phyloP scores from a whole-genome alignment of 805 yeast genomes.

The Metschnikowia matae region DNA sequence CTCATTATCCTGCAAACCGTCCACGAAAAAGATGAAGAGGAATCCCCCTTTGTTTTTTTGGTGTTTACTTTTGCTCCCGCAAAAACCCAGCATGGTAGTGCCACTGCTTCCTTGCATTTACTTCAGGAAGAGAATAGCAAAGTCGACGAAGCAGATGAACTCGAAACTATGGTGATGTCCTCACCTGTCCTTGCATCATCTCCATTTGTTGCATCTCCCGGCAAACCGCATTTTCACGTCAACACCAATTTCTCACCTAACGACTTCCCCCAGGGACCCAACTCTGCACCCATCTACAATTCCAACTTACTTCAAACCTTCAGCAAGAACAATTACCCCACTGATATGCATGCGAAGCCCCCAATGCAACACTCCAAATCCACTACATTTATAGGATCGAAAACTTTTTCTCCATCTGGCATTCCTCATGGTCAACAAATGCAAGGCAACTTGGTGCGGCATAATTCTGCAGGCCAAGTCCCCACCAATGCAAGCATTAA shows the following conservation, averaged over 20 bases:
- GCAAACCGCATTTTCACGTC: constrained; percentile 15
- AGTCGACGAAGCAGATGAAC: constrained; percentile 19
- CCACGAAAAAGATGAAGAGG: constrained; percentile 19
- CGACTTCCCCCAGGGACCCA: constrained; percentile 21
- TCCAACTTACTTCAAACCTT: constrained; percentile 15
- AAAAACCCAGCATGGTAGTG: neutral
- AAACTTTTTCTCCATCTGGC: neutral
- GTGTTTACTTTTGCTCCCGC: constrained; percentile 11
- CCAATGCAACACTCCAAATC: constrained; percentile 8
- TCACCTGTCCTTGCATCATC: constrained; percentile 38
- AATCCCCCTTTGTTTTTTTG: constrained; percentile 8
- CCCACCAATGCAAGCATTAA: neutral
- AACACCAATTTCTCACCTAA: constrained; percentile 7
- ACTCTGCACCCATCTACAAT: constrained; percentile 35
- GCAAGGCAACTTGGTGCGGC: neutral
- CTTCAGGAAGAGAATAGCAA: constrained; percentile 1
- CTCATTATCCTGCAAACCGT: constrained; percentile 31
- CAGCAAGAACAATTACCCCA: neutral
- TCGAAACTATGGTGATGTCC: constrained; percentile 39
- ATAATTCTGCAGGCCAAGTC: constrained; percentile 4
- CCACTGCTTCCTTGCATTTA: constrained; percentile 5
- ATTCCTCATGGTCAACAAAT: neutral
- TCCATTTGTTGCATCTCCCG: constrained; percentile 28
- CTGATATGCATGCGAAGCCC: neutral
- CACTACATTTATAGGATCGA: constrained; percentile 1